Evolutionary conservation across 2,329 filamentous ascomycete species (phyloP), one percentile per base, ranked within the genome.

Genomic region (Aureobasidium sp.): DNA sequence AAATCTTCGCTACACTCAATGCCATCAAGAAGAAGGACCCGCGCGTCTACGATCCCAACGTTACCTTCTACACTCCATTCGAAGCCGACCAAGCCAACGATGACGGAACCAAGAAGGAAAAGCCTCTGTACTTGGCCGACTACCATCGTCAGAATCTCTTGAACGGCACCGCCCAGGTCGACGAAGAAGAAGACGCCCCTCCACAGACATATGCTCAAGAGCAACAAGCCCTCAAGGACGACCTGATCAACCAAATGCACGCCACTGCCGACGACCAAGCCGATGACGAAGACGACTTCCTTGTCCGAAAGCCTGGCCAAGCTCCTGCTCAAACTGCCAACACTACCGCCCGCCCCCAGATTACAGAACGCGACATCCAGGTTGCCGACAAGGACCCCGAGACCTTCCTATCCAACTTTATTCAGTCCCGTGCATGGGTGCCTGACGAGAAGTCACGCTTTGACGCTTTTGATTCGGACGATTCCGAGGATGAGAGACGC

Each of bases 61-160:
- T 82, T 66, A 91, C 83, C 20, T 97, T 97, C 77, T 97, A 92
- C 76, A 78, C 80, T 44, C 79, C 86, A 14, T 77, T 84, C 62
- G 84, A 88, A 5, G 82, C 84, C 27, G 81, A 82, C 2, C 72
- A 73, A 25, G 66, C 68, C 15, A 65, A 34, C 20, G 68, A 63
- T 45, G 66, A 63, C 12, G 65, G 62, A 14, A 66, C 73, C 7
- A 67, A 78, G 64, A 76, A 64, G 27, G 86, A 94, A 65, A 95
- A 95, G 77, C 87, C 92, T 1, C 86, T 99, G 77, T 90, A 84
- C 64, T 79, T 99, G 61, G 84, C 84, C 67, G 91, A 99, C 75
- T 99, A 97, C 74, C 94, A 99, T 71, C 87, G 92, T 65, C 85
- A 94, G 74, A 95, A 93, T 69, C 80, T 96, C n/a, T 73, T 97